A percentile compares a stretch with the other conserved stretches of the same genome.
These are phyloP conservation scores for Pleodorina starrii DNA, from an alignment of 139 green algal genomes.

Conservation along the genomic window DNA sequence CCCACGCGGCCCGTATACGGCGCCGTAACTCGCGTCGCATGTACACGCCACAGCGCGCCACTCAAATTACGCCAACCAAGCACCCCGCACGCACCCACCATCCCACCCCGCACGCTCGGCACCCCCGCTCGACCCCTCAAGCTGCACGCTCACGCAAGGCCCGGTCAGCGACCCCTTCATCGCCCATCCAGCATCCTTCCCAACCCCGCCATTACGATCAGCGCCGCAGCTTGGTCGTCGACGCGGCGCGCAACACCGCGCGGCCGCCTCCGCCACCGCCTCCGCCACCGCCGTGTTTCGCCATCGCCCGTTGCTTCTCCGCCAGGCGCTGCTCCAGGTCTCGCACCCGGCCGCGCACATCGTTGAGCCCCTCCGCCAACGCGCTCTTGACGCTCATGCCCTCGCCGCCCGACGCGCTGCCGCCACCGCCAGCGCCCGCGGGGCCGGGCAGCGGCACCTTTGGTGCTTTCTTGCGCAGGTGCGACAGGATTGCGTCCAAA, in stretches of 20 bases:
- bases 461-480: slow-evolving; percentile 63
- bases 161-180: too few species aligned
- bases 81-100: too few species aligned
- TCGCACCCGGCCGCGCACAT: slow-evolving; percentile 35
- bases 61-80: too few species aligned
- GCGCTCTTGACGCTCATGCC: slow-evolving; percentile 45
- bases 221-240: neutral
- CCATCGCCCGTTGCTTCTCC: neutral
- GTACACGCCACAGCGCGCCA: too few species aligned
- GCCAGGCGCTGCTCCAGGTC: slow-evolving; percentile 42
- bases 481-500: slow-evolving; percentile 71
- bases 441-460: slow-evolving; percentile 23
- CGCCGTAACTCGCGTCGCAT: too few species aligned
- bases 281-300: neutral
- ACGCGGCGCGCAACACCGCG: neutral
- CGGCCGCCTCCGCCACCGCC: too few species aligned
- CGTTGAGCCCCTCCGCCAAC: slow-evolving; percentile 41
- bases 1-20: too few species aligned
- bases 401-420: neutral
- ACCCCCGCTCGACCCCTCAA: too few species aligned
- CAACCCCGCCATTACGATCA: neutral
- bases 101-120: too few species aligned
- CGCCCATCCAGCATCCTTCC: too few species aligned
- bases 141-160: too few species aligned
- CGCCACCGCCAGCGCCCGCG: neutral